A percentile compares a stretch with the other conserved stretches of the same genome.
These are phyloP conservation scores for Amphichorda felina DNA, from an alignment of 2,329 filamentous ascomycete species.

Conservation along the genomic window DNA sequence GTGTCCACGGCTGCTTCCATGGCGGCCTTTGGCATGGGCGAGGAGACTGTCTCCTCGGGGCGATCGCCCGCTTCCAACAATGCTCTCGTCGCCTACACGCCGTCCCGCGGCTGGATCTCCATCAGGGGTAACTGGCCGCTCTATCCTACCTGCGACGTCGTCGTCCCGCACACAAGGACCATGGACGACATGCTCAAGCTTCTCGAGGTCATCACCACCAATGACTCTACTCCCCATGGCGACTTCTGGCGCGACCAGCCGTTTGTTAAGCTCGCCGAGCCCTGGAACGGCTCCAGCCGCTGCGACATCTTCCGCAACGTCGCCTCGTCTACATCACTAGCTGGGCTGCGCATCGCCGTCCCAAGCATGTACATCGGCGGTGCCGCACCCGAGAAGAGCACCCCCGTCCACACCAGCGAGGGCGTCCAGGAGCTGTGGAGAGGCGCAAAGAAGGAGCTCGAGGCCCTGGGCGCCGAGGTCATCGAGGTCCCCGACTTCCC, in stretches of 20 bases:
- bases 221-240: conserved; percentile 25
- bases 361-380: conserved; percentile 38
- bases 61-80: conserved; percentile 46
- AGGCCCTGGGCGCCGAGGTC: conserved; percentile 27
- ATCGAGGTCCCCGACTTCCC: conserved; percentile 29
- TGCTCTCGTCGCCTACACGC: conserved; percentile 41
- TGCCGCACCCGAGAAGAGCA: conserved; percentile 9
- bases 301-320: conserved; percentile 21
- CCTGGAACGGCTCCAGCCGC: conserved; percentile 11
- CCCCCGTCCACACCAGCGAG: conserved; percentile 7
- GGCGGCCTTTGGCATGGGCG: conserved; percentile 39
- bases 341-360: conserved; percentile 32
- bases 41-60: conserved; percentile 44
- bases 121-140: conserved; percentile 41
- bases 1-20: conserved; percentile 36
- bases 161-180: conserved; percentile 38
- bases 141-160: conserved; percentile 42
- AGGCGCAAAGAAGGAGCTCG: conserved; percentile 19
- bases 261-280: conserved; percentile 25
- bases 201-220: conserved; percentile 31
- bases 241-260: conserved; percentile 45
- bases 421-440: conserved; percentile 15
- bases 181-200: conserved; percentile 36
- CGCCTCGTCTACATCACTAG: conserved; percentile 16
- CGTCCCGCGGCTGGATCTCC: conserved; percentile 37